Evolutionary conservation across 108 stramenopile genomes (phyloP).

Genomic region (Aureococcus anophagefferens): DNA sequence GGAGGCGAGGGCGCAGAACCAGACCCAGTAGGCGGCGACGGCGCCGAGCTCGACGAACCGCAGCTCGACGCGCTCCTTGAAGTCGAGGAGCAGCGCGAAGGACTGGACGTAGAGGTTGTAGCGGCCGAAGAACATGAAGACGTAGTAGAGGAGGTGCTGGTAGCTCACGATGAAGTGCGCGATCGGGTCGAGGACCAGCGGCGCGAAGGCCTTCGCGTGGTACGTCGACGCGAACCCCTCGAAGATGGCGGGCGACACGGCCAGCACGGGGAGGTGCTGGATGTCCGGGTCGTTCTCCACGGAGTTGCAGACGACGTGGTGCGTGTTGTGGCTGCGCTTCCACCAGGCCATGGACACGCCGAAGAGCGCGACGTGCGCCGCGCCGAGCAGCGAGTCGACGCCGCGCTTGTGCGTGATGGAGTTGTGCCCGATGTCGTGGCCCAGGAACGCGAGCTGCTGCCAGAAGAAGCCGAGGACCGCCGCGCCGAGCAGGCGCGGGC

Average conservation of each 20-base stretch:
- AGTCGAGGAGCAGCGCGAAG: slow-evolving; percentile 32
- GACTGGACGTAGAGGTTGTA: slow-evolving; percentile 72
- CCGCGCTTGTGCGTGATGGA: slow-evolving; percentile 55
- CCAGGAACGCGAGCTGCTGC: no score
- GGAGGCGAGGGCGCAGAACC: slow-evolving; percentile 40
- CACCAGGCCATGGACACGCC: slow-evolving; percentile 77
- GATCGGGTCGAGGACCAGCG: slow-evolving; percentile 50
- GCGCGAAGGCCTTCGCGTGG: slow-evolving; percentile 53
- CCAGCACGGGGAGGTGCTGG: slow-evolving; percentile 79
- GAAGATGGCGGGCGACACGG: slow-evolving; percentile 58
- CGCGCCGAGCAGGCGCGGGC: no score
- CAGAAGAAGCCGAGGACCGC: no score
- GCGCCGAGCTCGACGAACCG: slow-evolving; percentile 44
- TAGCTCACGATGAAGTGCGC: slow-evolving; percentile 59
- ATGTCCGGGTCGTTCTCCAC: slow-evolving; percentile 86
- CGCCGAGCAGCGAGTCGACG: slow-evolving; percentile 45
- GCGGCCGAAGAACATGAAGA: slow-evolving; percentile 71
- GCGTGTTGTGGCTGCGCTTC: slow-evolving; percentile 81
- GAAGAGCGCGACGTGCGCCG: slow-evolving; percentile 42
- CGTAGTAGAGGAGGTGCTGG: slow-evolving; percentile 78
- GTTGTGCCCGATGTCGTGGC: slow-evolving; percentile 68
- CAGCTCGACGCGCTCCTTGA: slow-evolving; percentile 16
- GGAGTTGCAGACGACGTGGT: slow-evolving; percentile 75
- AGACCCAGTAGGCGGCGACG: slow-evolving; percentile 48
- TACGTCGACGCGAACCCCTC: slow-evolving; percentile 54